Evolutionary conservation across 176 grass and related monocot species (phyloP), one percentile per base, ranked within the genome.

Genomic region (Hordeum marinum): DNA sequence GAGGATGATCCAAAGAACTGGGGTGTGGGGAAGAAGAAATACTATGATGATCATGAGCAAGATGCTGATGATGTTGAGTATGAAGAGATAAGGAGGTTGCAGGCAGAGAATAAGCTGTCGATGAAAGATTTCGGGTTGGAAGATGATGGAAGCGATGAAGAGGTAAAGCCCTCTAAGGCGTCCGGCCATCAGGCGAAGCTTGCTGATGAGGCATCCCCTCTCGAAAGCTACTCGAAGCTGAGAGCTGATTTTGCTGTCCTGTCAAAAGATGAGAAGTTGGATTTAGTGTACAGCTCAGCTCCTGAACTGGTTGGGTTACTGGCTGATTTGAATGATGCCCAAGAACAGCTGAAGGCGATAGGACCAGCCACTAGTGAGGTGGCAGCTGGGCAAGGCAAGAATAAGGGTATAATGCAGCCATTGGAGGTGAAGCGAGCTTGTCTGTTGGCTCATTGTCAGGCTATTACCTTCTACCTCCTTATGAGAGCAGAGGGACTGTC

Each of bases 391-490:
- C 76, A 74, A 54, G 89, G 66, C 58, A 88, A 66, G 63, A 26
- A 80, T 67, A 90, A 91, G 43, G 85, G 84, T 84, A 65, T 2
- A 45, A 85, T 94, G 85, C 84, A 84, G 11, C 83, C 80, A 76
- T 90, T 85, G 73, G 93, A 94, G 79, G 91, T 90, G 84, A 92
- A 92, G 86, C 84, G 88, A 80, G 90, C 83, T 78, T 91, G 94
- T 82, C 77, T 95, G 69, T 75, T 92, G 76, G 89, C 84, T 78
- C 93, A 98, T 80, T 95, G 89, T 85, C 96, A 95, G 78, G 72
- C 93, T 78, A 98, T 98, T 88, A 95, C 83, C 48, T 98, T 94
- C 77, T 95, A 98, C 87, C 96, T 98, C 75, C 93, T 98, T 88
- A 89, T 95, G 75, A 98, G 93, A 87, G 87, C 93, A 11, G 93